A percentile compares a stretch with the other conserved stretches of the same genome.
Evolutionary conservation across 164 flowering plant genomes (phyloP).

Genomic region (Chimonanthus praecox): DNA sequence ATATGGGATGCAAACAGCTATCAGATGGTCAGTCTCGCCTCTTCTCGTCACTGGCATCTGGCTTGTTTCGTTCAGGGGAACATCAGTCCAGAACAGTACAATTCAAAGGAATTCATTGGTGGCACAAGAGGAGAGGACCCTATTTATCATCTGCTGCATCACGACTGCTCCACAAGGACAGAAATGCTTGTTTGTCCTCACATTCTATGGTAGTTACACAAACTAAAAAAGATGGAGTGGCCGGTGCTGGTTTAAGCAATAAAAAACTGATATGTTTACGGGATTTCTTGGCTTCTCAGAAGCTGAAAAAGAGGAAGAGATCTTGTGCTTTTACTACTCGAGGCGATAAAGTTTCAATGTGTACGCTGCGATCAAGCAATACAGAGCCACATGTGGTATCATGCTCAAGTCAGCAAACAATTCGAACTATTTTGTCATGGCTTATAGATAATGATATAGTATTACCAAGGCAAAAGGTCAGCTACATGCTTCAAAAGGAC

Average conservation of each 20-base stretch:
- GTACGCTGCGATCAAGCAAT: slow-evolving; percentile 40
- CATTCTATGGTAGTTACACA: not conserved
- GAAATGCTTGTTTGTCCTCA: not conserved
- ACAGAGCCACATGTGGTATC: slow-evolving; percentile 9
- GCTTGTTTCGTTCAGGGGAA: no score
- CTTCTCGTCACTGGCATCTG: no score
- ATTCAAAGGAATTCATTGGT: no score
- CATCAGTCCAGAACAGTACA: no score
- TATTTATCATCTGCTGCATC: not conserved
- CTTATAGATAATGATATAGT: slow-evolving; percentile 64
- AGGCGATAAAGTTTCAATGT: slow-evolving; percentile 7
- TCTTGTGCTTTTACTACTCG: slow-evolving; percentile 6
- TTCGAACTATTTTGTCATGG: slow-evolving; percentile 60
- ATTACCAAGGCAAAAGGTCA: slow-evolving; percentile 52
- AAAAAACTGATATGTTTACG: not conserved
- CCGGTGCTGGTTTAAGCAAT: not conserved
- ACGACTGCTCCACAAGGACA: slow-evolving; percentile 1
- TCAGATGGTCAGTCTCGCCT: no score
- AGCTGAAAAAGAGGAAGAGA: slow-evolving; percentile 17
- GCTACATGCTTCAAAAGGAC: slow-evolving; percentile 26
- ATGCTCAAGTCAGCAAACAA: slow-evolving; percentile 24
- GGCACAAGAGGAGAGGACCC: not conserved
- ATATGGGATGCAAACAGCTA: no score
- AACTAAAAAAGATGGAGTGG: slow-evolving; percentile 1
- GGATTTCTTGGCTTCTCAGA: slow-evolving; percentile 6